Evolutionary conservation across 1,139 yeast genomes (phyloP).

Genomic region (Taphrina wiesneri): DNA sequence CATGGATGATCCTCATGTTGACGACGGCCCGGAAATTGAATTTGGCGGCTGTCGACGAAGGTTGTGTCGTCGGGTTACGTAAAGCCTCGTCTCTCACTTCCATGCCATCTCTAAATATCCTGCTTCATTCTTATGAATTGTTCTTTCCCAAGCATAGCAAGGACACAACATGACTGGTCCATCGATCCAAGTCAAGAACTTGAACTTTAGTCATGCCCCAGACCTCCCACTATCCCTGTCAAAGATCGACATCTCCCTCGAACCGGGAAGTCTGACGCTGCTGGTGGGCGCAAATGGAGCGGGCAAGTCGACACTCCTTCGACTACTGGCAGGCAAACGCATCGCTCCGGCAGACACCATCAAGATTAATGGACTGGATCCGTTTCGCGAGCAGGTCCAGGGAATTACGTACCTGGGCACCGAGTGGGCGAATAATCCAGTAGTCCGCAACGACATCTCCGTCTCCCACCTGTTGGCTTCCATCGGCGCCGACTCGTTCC

Average conservation of each 20-base stretch:
- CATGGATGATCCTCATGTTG: no score
- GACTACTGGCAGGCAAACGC: slow-evolving; percentile 87
- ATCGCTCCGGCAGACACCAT: slow-evolving; percentile 69
- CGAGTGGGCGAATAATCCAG: slow-evolving; percentile 94
- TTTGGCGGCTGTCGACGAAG: slow-evolving; percentile 1
- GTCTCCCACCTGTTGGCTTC: slow-evolving; percentile 75
- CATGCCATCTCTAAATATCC: background rate
- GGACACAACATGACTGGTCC: background rate
- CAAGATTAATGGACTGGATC: slow-evolving; percentile 75
- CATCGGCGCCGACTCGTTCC: slow-evolving; percentile 74
- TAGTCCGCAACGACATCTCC: slow-evolving; percentile 86
- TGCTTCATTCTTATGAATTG: background rate
- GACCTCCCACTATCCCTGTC: slow-evolving; percentile 68
- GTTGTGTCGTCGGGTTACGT: background rate
- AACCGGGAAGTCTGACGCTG: slow-evolving; percentile 72
- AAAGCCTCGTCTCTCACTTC: background rate
- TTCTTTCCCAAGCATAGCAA: background rate
- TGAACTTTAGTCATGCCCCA: slow-evolving; percentile 68
- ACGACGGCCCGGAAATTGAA: background rate
- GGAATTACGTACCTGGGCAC: slow-evolving; percentile 92
- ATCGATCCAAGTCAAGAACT: slow-evolving; percentile 57
- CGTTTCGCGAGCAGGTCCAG: slow-evolving; percentile 64
- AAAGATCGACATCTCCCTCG: slow-evolving; percentile 60
- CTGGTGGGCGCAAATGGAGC: slow-evolving; percentile 96
- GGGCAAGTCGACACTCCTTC: slow-evolving; percentile 85